phyloP scores from a whole-genome alignment of 2,329 filamentous ascomycete species.

The Penicillium crustosum region DNA sequence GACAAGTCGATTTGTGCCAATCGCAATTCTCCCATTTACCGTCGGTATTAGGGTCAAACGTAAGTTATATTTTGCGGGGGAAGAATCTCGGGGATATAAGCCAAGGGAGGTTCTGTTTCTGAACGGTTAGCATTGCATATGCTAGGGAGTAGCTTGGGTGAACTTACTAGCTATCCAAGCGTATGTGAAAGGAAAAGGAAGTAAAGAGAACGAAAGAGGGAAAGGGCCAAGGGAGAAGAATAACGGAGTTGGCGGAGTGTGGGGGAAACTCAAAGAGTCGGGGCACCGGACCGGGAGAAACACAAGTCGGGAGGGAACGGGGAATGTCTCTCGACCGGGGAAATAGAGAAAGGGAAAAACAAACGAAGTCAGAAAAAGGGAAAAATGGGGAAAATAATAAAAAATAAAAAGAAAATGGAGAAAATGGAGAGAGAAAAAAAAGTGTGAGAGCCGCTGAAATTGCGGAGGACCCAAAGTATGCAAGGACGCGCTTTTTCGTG shows the following conservation, averaged over 20 bases:
- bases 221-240: constrained; percentile 11
- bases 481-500: constrained; percentile 26
- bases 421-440: constrained; percentile 18
- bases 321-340: constrained; percentile 13
- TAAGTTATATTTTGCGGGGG: not conserved
- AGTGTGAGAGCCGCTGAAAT: constrained; percentile 23
- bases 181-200: not conserved
- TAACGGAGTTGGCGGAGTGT: constrained; percentile 36
- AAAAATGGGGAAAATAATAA: not conserved
- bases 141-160: not conserved
- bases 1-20: constrained; percentile 4
- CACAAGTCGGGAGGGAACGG: constrained; percentile 25
- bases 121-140: constrained; percentile 16
- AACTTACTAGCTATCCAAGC: not conserved
- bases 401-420: constrained; percentile 12
- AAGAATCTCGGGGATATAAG: not conserved
- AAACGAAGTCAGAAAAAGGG: not conserved
- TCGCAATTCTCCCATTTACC: constrained; percentile 16
- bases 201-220: constrained; percentile 11
- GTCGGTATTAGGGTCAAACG: not conserved
- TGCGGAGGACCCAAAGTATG: constrained; percentile 27
- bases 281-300: constrained; percentile 34
- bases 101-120: not conserved
- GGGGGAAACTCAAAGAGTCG: constrained; percentile 35
- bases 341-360: constrained; percentile 12